Conservation (phyloP, 805 yeast genomes). For the Yarrowia sp. region DNA sequence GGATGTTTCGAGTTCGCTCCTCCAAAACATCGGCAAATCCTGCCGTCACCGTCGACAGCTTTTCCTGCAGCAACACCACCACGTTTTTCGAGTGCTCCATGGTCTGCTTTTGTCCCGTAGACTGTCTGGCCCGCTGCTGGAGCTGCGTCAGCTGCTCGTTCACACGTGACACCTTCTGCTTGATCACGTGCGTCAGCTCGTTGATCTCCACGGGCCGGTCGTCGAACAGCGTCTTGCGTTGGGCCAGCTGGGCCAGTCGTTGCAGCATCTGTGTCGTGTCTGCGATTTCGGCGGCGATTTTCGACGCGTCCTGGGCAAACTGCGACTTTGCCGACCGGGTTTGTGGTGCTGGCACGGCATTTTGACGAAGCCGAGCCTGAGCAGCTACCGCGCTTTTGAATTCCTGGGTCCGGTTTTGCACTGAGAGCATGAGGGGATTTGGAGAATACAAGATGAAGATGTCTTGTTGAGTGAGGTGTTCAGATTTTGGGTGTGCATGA, state of each 20-base stretch:
- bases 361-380: slow-evolving; percentile 65
- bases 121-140: slow-evolving; percentile 60
- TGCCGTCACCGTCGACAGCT: slow-evolving; percentile 90
- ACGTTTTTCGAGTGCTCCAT: slow-evolving; percentile 83
- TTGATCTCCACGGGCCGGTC: slow-evolving; percentile 94
- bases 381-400: slow-evolving; percentile 89
- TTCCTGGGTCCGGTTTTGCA: slow-evolving; percentile 88
- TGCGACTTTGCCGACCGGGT: slow-evolving; percentile 55
- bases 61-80: slow-evolving; percentile 82
- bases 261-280: slow-evolving; percentile 81
- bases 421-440: slow-evolving; percentile 41
- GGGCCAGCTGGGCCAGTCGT: slow-evolving; percentile 83
- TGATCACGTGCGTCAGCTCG: slow-evolving; percentile 81
- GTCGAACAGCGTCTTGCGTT: slow-evolving; percentile 87
- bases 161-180: slow-evolving; percentile 83
- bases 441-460: too few relatives aligned
- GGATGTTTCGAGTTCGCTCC: slow-evolving; percentile 81
- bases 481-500: slow-evolving; percentile 2
- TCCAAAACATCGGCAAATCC: slow-evolving; percentile 91
- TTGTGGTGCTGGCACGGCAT: slow-evolving; percentile 46
- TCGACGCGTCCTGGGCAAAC: slow-evolving; percentile 74
- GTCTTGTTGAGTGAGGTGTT: slow-evolving; percentile 11
- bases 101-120: slow-evolving; percentile 60
- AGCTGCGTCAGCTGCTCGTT: slow-evolving; percentile 71
- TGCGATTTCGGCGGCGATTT: slow-evolving; percentile 87